These are phyloP conservation scores for Apiotrichum siamense DNA, from an alignment of 1,284 basidiomycete species.

Conservation along the genomic window DNA sequence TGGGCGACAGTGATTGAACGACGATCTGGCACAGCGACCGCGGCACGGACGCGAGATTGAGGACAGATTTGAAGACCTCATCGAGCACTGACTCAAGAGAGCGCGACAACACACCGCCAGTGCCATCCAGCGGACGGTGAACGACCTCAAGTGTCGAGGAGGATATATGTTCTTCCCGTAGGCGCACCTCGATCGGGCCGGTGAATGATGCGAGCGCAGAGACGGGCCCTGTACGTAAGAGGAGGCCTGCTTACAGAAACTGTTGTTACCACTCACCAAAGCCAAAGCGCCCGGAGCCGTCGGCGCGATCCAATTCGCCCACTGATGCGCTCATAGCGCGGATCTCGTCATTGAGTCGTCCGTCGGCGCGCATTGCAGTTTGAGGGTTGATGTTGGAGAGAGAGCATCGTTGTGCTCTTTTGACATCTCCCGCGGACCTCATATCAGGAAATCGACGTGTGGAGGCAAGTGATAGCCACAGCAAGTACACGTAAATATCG, in stretches of 20 bases:
- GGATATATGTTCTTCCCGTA: constrained; percentile 52
- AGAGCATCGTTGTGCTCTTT: too few species aligned
- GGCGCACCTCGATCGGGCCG: constrained; percentile 53
- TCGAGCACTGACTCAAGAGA: constrained; percentile 39
- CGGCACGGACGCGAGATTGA: constrained; percentile 51
- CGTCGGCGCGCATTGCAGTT: constrained; percentile 13
- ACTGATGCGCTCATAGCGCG: constrained; percentile 5
- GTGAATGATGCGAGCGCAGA: constrained; percentile 48
- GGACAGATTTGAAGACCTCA: constrained; percentile 43
- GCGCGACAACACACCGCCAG: constrained; percentile 45
- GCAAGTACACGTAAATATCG: too few species aligned
- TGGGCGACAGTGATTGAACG: constrained; percentile 55
- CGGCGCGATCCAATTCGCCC: constrained; percentile 38
- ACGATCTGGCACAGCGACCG: constrained; percentile 59
- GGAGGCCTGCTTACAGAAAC: not conserved
- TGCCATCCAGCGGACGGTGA: constrained; percentile 50
- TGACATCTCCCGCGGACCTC: too few species aligned
- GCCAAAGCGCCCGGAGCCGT: constrained; percentile 43
- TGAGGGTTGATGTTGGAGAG: too few species aligned
- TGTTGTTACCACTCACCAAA: constrained; percentile 33
- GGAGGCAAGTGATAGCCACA: too few species aligned
- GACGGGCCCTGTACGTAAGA: constrained; percentile 35
- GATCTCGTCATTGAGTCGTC: constrained; percentile 7
- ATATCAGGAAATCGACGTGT: too few species aligned
- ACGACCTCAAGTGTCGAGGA: constrained; percentile 52